A percentile compares a stretch with the other conserved stretches of the same genome.
Evolutionary conservation across 2,329 filamentous ascomycete species (phyloP).

Genomic region (Ceratocystis eucalypticola): DNA sequence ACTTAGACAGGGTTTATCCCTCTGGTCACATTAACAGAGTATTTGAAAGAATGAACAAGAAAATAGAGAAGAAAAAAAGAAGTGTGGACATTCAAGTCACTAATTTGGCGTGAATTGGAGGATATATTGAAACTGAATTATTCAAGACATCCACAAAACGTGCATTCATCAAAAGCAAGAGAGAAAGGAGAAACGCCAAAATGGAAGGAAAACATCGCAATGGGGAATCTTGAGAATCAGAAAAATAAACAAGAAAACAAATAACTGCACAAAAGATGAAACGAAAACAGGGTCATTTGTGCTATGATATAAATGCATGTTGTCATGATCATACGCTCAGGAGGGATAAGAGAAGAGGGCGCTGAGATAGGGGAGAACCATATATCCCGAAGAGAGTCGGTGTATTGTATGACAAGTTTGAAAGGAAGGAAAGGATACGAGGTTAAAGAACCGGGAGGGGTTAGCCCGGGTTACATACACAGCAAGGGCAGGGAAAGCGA

Average conservation of each 20-base stretch:
- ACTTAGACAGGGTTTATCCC: too few species aligned
- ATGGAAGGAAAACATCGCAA: conserved; percentile 4
- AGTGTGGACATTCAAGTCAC: too few species aligned
- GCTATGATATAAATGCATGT: background rate
- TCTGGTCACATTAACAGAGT: too few species aligned
- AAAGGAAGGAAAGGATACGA: background rate
- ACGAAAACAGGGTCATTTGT: background rate
- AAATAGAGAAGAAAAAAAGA: background rate
- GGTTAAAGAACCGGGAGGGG: background rate
- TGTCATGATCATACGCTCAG: background rate
- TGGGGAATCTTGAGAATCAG: conserved; percentile 3
- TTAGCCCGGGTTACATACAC: background rate
- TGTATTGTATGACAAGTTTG: background rate
- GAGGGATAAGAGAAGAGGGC: background rate
- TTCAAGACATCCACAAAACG: background rate
- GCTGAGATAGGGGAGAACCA: background rate
- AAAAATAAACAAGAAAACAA: background rate
- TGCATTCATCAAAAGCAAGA: background rate
- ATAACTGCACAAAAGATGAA: background rate
- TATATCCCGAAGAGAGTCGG: background rate
- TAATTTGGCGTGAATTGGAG: too few species aligned
- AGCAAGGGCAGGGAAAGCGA: background rate
- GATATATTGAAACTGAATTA: conserved; percentile 1
- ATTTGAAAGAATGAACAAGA: background rate
- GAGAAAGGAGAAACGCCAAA: background rate